Evolutionary conservation across 192 early-diverging fungal species (phyloP), one percentile per base, ranked within the genome.

Genomic region (Backusella tuberculispora): DNA sequence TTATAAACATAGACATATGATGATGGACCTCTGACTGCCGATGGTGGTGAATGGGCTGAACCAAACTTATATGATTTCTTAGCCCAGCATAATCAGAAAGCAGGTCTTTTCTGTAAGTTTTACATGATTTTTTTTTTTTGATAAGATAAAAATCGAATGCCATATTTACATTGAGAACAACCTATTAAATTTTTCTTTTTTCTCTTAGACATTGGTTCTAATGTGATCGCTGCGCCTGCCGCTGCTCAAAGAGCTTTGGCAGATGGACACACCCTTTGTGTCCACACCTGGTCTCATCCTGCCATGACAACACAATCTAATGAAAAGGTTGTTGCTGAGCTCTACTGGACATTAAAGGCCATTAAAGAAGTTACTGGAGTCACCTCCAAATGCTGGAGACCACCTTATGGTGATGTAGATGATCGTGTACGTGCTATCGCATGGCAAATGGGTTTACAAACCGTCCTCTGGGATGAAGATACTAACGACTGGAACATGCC

Each of bases 211-310:
- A 84, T 84, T 64, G 83, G 83, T 29, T 81, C 79, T 64, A 84
- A 84, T 63, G 78, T 84, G 17, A 19, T 84, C 5, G 60, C 48
- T 26, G 74, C 71, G 37, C 83, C 83, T 68, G 73, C 73, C 38
- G 79, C 79, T 66, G 80, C 76, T 38, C 68, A 75, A 37, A 69
- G 80, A 42, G 80, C 77, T 44, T 44, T 82, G 44, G 50, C 68
- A 15, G 76, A 78, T 76, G 89, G 91, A 24, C 90, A 92, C 63
- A 83, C 86, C n/a, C 66, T 92, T 50, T 86, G 82, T 29, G 86
- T 88, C 41, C 91, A 92, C 53, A 92, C 91, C 21, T 91, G 90
- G 90, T 83, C 86, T 15, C 90, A 92, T 64, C 64, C 78, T 41
- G 37, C 81, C 15, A 81, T 92, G 78, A 86, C 88, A 17, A 80